phyloP scores from a whole-genome alignment of 352 stramenopile genomes.

The Stephanocyclus meneghinianus region DNA sequence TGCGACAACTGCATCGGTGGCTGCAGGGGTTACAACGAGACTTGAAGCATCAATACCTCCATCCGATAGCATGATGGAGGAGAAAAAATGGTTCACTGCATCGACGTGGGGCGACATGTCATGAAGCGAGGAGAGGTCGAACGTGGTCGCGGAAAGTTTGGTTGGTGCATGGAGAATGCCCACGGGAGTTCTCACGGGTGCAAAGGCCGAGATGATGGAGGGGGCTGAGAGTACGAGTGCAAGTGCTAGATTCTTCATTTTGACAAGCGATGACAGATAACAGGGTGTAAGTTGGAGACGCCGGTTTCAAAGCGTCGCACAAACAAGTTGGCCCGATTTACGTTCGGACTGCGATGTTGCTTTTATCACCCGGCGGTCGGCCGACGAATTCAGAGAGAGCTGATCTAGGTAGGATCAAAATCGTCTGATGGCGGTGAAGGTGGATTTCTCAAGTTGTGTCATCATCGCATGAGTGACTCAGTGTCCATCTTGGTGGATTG shows the following conservation, averaged over 20 bases:
- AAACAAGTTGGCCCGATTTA: no score
- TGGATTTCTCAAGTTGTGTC: no score
- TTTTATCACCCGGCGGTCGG: no score
- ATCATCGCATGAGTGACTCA: no score
- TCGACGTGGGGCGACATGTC: constrained; percentile 58
- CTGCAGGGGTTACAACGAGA: constrained; percentile 1
- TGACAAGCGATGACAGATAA: neutral
- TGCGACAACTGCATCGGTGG: constrained; percentile 15
- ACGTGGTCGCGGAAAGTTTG: constrained; percentile 24
- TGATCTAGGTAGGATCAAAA: no score
- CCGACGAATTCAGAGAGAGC: no score
- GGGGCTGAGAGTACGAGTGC: constrained; percentile 25
- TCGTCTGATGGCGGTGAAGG: no score
- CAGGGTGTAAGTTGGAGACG: no score
- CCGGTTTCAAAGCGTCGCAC: no score
- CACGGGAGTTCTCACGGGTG: constrained; percentile 23
- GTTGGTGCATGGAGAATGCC: constrained; percentile 23
- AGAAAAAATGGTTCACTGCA: constrained; percentile 61
- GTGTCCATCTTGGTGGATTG: no score
- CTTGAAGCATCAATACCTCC: constrained; percentile 21
- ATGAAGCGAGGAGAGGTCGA: constrained; percentile 55
- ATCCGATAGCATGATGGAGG: constrained; percentile 64
- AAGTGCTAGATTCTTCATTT: constrained; percentile 6
- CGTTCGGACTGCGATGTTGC: no score
- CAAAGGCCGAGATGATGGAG: constrained; percentile 42